Conservation (phyloP, 345 rosid genomes). For the Aquilaria sinensis region DNA sequence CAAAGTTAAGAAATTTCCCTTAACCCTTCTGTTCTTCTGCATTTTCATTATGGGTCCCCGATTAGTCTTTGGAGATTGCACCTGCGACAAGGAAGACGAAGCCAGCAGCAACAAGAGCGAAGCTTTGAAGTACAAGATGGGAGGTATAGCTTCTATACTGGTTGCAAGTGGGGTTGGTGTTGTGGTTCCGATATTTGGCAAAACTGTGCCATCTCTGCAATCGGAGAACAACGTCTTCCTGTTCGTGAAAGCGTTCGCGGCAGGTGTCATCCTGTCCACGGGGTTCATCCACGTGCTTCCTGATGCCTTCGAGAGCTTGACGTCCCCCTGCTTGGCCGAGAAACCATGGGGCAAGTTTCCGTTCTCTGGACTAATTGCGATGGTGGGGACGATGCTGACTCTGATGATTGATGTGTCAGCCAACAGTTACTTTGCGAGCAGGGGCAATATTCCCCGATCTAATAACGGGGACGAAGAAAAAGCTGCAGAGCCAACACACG, state of each 20-base stretch:
- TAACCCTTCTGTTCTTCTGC: no score
- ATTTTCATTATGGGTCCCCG: background rate
- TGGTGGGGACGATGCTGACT: conserved; percentile 35
- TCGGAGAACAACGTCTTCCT: conserved; percentile 41
- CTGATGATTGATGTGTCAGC: conserved; percentile 47
- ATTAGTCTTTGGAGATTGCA: conserved; percentile 20
- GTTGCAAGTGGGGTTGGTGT: conserved; percentile 43
- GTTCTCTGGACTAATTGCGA: conserved; percentile 40
- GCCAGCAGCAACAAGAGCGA: background rate
- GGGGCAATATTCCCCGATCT: background rate
- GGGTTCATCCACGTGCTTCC: conserved; percentile 52
- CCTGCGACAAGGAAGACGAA: conserved; percentile 9
- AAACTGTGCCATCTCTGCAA: conserved; percentile 5
- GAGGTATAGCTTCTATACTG: conserved; percentile 40
- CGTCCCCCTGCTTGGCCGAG: conserved; percentile 34
- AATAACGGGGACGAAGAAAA: background rate
- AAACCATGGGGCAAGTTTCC: conserved; percentile 47
- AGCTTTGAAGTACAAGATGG: conserved; percentile 34
- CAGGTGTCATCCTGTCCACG: conserved; percentile 46
- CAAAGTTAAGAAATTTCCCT: no score
- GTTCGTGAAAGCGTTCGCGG: conserved; percentile 47
- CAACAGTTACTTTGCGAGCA: conserved; percentile 22
- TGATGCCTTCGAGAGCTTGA: conserved; percentile 37
- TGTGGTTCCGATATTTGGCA: conserved; percentile 41
- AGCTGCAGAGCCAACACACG: conserved; percentile 23